These are phyloP conservation scores for Lachnum nothofagi DNA, from an alignment of 2,329 filamentous ascomycete genomes.

Conservation along the genomic window DNA sequence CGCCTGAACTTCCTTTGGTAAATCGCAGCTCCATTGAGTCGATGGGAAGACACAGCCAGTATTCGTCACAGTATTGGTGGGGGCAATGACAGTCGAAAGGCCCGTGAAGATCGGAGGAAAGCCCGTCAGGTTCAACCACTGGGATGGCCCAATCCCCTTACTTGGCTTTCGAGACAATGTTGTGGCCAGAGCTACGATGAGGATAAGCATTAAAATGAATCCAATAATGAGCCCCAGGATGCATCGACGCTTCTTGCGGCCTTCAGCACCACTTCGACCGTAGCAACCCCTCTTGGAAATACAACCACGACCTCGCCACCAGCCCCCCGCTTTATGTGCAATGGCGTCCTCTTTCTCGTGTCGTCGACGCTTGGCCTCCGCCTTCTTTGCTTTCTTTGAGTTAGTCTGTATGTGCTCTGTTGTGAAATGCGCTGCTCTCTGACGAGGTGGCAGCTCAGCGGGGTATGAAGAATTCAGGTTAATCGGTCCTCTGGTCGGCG, in stretches of 20 bases:
- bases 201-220: slow-evolving; percentile 50
- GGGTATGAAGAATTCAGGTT: slow-evolving; percentile 32
- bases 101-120: slow-evolving; percentile 86
- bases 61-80: slow-evolving; percentile 59
- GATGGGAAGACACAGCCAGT: slow-evolving; percentile 66
- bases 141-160: slow-evolving; percentile 36
- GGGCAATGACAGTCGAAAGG: slow-evolving; percentile 69
- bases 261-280: slow-evolving; percentile 58
- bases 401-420: slow-evolving; percentile 14
- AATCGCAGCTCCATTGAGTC: slow-evolving; percentile 78
- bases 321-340: slow-evolving; percentile 52
- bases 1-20: slow-evolving; percentile 72
- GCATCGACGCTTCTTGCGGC: slow-evolving; percentile 56
- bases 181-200: slow-evolving; percentile 54
- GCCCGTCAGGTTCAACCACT: slow-evolving; percentile 79
- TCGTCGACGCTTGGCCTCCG: slow-evolving; percentile 43
- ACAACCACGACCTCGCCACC: slow-evolving; percentile 62
- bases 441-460: slow-evolving; percentile 20
- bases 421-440: slow-evolving; percentile 11
- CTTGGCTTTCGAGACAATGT: slow-evolving; percentile 43
- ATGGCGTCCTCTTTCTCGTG: slow-evolving; percentile 62
- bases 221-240: slow-evolving; percentile 49
- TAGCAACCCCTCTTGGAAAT: slow-evolving; percentile 60
- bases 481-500: slow-evolving; percentile 29
- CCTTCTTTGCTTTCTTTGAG: slow-evolving; percentile 26